Percentiles rank a stretch among this genome's conserved stretches.
Evolutionary conservation across 148 eudicot genomes (phyloP).

Genomic region (Gaultheria prostrata): DNA sequence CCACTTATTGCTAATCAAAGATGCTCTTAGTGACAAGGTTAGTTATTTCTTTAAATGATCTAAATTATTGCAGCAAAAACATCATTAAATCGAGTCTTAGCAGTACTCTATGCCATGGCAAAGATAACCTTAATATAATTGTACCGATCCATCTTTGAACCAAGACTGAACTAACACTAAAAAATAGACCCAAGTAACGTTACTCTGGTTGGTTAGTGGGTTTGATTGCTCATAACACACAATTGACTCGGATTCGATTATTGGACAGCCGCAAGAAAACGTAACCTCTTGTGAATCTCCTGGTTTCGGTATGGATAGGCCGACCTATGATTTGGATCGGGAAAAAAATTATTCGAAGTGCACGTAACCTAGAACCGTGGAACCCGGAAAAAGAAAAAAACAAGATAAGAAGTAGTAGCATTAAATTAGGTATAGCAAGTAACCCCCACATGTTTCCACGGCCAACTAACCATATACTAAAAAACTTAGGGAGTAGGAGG

Average conservation of each 20-base stretch:
- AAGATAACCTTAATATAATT: background rate
- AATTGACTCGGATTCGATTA: no score
- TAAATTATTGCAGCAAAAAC: background rate
- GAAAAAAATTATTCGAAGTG: no score
- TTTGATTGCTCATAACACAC: no score
- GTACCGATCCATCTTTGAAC: background rate
- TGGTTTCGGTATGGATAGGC: no score
- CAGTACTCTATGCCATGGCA: background rate
- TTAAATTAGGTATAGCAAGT: background rate
- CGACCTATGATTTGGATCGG: no score
- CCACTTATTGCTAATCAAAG: background rate
- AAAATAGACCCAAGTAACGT: no score
- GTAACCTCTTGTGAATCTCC: no score
- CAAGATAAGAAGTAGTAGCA: background rate
- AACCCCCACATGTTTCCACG: background rate
- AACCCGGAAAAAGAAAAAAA: no score
- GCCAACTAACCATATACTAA: background rate
- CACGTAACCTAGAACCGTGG: no score
- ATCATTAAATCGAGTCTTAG: background rate
- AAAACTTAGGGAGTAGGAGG: background rate
- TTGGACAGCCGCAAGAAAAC: no score
- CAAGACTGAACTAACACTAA: background rate
- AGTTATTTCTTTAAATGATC: background rate
- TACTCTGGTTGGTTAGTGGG: no score
- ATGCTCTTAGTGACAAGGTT: background rate